Conservation (phyloP, 768 basidiomycete species). For the Strobilomyces dryophilus region DNA sequence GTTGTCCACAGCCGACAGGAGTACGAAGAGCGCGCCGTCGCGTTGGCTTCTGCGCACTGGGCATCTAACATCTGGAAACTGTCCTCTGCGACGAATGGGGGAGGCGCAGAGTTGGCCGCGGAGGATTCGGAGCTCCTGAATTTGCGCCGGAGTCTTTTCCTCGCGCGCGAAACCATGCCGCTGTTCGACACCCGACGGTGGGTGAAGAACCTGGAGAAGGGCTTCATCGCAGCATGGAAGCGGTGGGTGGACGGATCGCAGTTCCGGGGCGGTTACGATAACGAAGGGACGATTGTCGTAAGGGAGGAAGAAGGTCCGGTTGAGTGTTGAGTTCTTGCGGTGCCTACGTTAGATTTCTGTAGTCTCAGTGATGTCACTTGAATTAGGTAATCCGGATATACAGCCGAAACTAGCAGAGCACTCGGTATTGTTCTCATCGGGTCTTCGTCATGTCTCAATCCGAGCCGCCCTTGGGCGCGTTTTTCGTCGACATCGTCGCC, state of each 20-base stretch:
- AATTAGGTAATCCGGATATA: background rate
- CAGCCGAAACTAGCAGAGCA: background rate
- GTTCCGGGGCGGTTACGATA: conserved; percentile 26
- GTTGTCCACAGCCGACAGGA: conserved; percentile 39
- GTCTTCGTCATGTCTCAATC: conserved; percentile 11
- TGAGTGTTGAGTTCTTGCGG: background rate
- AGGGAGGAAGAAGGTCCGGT: conserved; percentile 25
- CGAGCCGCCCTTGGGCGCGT: conserved; percentile 6
- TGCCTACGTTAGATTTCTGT: no score
- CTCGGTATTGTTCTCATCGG: background rate
- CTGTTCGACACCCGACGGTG: conserved; percentile 48
- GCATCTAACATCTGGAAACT: conserved; percentile 12
- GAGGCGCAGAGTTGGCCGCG: background rate
- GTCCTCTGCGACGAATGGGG: background rate
- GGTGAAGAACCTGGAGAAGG: conserved; percentile 46
- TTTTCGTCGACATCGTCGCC: conserved; percentile 14
- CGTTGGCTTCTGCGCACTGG: conserved; percentile 31
- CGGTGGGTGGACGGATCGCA: conserved; percentile 45
- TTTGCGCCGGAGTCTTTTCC: conserved; percentile 39
- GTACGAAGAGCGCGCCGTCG: conserved; percentile 44
- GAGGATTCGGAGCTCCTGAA: conserved; percentile 34
- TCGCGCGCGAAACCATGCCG: conserved; percentile 38
- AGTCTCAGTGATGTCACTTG: no score
- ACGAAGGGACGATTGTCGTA: conserved; percentile 31
- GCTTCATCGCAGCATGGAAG: conserved; percentile 39